A percentile compares a stretch with the other conserved stretches of the same genome.
Conservation (phyloP, 495 filamentous ascomycete species). For the Chaetomidium leptoderma region DNA sequence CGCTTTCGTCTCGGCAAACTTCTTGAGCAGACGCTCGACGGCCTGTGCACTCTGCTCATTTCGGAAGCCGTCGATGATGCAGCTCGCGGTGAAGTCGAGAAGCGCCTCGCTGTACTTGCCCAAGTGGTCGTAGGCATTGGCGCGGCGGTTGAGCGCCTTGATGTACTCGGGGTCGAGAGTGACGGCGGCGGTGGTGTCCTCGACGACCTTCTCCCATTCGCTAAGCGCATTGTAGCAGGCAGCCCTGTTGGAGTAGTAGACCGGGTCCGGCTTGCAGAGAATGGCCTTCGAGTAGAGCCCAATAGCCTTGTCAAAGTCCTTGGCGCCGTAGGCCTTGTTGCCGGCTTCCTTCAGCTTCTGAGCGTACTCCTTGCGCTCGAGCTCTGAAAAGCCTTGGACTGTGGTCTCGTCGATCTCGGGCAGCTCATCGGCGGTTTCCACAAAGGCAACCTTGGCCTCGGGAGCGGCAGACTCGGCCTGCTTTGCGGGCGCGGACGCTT, state of each 20-base stretch:
- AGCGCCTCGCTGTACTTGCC: constrained; percentile 89
- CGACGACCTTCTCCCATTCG: constrained; percentile 93
- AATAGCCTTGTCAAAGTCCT: constrained; percentile 88
- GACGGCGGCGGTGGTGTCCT: constrained; percentile 92
- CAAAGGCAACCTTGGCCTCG: constrained; percentile 44
- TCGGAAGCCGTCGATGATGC: constrained; percentile 94
- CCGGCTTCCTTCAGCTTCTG: constrained; percentile 89
- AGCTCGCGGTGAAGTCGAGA: constrained; percentile 95
- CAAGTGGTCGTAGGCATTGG: constrained; percentile 92
- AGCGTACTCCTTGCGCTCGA: constrained; percentile 78
- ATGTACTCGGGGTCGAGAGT: constrained; percentile 90
- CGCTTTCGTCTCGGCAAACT: constrained; percentile 90
- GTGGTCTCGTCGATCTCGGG: constrained; percentile 79
- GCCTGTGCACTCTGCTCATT: constrained; percentile 82
- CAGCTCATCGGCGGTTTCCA: constrained; percentile 69
- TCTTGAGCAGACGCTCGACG: constrained; percentile 91
- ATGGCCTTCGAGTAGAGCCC: constrained; percentile 93
- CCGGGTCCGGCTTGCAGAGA: constrained; percentile 91
- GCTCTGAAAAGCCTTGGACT: constrained; percentile 62
- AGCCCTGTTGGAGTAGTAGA: constrained; percentile 98
- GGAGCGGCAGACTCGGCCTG: constrained; percentile 29
- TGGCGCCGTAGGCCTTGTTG: constrained; percentile 91
- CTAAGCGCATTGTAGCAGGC: constrained; percentile 92
- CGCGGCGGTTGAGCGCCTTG: constrained; percentile 93
- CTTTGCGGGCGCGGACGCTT: constrained; percentile 26